Evolutionary conservation across 163 green algal genomes (phyloP), one percentile per base, ranked within the genome.

Genomic region (Prototheca cutis): DNA sequence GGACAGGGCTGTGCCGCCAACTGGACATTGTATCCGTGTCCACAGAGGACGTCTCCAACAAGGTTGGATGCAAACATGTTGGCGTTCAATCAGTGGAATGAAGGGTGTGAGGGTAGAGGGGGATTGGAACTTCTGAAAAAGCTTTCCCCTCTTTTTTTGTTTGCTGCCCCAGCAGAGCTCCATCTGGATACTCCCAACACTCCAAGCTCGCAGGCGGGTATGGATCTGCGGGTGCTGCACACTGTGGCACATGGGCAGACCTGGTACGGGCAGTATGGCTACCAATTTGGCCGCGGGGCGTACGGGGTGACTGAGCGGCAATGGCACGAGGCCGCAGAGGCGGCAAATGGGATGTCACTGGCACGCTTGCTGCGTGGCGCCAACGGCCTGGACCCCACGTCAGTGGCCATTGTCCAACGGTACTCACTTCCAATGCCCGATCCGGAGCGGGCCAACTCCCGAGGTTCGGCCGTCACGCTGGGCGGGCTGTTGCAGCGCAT

Each of bases 191-290:
- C n/a, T n/a, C n/a, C n/a, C n/a, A n/a, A n/a, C n/a, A n/a, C n/a
- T n/a, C n/a, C n/a, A n/a, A n/a, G n/a, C n/a, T n/a, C 19, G 40
- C 63, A 81, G 74, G 58, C 53, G 4, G 84, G 82, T 31, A 93
- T 97, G 83, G 87, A 95, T 73, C 71, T 96, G 69, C 78, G 92
- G 19, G 72, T 97, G 56, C 71, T 97, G 69, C 81, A 94, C 68
- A 63, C 76, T 8, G 72, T 76, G 17, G 86, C 87, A 0, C 70
- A 84, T 53, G 68, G 76, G n/a, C 47, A 39, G 6, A 94, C 92
- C 7, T 98, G 91, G 90, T 98, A 98, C 66, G 89, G 85, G 53
- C 82, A 82, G 51, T 95, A 84, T 76, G 90, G 86, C 13, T 99
- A 97, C 69, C 54, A 61, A 28, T 96, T 95, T 67, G 91, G 91